Base-by-base conservation (phyloP, 192 early-diverging fungal genomes). In the Linnemannia hyalina region DNA sequence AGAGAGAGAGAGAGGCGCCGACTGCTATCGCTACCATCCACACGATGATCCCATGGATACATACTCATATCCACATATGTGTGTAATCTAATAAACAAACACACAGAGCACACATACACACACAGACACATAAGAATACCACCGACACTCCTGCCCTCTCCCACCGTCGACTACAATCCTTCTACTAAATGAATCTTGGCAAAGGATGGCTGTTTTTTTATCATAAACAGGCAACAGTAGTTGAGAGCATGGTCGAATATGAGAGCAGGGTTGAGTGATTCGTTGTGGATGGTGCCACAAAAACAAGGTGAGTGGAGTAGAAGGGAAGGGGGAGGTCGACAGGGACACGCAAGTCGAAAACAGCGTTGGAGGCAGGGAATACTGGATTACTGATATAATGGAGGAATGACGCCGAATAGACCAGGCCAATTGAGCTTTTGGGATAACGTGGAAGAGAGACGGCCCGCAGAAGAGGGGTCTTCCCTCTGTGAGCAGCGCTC, bases 361-460 rank as follows among this genome's bases (percentile, higher is more conserved):
- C 42, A 52, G 42, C 36, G 49, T 47, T 42, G 4, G 29, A 47
- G 42, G 47, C 65, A 77, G 76, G 76, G 65, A 77, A 69, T 49
- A 77, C 76, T 77, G 76, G 76, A 77, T 77, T 77, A 68, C 54
- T 60, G 76, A 77, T 77, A 65, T 42, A 29, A 5, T 13, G 60
- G 16, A 42, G 54, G 49, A 18, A 55, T 29, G 36, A 46, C 26
- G 73, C 49, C 52, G 73, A 55, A 54, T 54, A 65, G 29, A 32
- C 60, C 46, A 73, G 8, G 13, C 60, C 26, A 29, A 65, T 65
- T 65, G 60, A 32, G 60, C 60, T 65, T 65, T 65, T 65, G 60
- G 29, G 60, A 73, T 73, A 73, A 32, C 73, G 49, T 74, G 73
- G 73, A 74, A 74, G 38, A 74, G 73, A 74, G 73, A 74, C 40